These are phyloP conservation scores for Hymenoscyphus fraxineus DNA, from an alignment of 2,329 filamentous ascomycete genomes.

Conservation along the genomic window DNA sequence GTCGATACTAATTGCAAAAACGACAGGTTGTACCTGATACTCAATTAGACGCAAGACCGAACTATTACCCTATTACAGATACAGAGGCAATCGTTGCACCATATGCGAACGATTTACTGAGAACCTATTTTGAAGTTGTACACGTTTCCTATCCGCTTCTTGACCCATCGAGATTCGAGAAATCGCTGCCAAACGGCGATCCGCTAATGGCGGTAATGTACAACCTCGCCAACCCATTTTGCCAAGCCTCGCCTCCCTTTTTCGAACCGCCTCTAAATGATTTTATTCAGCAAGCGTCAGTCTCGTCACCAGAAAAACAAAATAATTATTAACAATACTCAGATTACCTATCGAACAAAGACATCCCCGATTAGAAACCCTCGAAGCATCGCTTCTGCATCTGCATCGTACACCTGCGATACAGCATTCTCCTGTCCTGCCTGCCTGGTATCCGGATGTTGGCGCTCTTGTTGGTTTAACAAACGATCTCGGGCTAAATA, in stretches of 20 bases:
- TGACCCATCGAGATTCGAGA: constrained; percentile 25
- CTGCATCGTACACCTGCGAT: constrained; percentile 22
- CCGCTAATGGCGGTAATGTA: constrained; percentile 26
- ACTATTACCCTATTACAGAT: constrained; percentile 25
- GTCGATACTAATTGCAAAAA: constrained; percentile 7
- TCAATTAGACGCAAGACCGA: constrained; percentile 25
- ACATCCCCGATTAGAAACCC: constrained; percentile 27
- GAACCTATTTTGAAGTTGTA: constrained; percentile 27
- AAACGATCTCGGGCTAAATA: constrained; percentile 33
- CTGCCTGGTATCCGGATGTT: constrained; percentile 15
- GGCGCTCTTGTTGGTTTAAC: constrained; percentile 26
- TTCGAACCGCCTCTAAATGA: constrained; percentile 18
- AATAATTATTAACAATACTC: not conserved
- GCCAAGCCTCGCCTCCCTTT: constrained; percentile 18
- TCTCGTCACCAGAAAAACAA: not conserved
- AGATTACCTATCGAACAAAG: constrained; percentile 27
- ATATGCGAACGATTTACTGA: constrained; percentile 20
- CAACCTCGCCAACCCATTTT: constrained; percentile 26
- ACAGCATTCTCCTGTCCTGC: constrained; percentile 18
- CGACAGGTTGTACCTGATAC: constrained; percentile 27
- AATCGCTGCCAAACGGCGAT: constrained; percentile 18
- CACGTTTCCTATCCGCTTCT: constrained; percentile 28
- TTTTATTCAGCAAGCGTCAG: constrained; percentile 25
- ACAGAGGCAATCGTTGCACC: constrained; percentile 24
- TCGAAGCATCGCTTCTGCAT: constrained; percentile 26